Evolutionary conservation across 1,284 basidiomycete species (phyloP).

Genomic region (Mycosarcoma maydis): DNA sequence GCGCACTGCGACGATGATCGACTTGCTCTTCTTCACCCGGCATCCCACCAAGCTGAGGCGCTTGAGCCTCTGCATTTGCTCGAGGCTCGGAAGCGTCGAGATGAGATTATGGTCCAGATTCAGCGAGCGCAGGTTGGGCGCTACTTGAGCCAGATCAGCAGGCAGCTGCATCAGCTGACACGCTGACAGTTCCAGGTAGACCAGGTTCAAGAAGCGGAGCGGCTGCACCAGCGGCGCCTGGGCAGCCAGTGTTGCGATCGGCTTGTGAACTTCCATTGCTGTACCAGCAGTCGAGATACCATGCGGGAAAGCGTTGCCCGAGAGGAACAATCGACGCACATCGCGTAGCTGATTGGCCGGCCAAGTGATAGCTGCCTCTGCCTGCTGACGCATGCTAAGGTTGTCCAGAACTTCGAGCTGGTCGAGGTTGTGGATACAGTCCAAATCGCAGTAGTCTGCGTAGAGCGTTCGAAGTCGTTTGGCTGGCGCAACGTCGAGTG

Average conservation of each 20-base stretch:
- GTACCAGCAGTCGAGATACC: slow-evolving; percentile 19
- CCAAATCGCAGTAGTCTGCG: slow-evolving; percentile 84
- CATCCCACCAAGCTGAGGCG: slow-evolving; percentile 62
- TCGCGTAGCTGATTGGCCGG: slow-evolving; percentile 81
- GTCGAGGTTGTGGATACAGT: slow-evolving; percentile 69
- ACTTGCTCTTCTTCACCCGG: slow-evolving; percentile 51
- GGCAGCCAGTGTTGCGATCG: not conserved
- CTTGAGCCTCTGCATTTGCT: slow-evolving; percentile 53
- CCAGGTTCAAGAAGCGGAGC: slow-evolving; percentile 78
- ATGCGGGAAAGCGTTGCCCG: slow-evolving; percentile 74
- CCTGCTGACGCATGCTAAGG: slow-evolving; percentile 87
- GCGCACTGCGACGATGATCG: slow-evolving; percentile 48
- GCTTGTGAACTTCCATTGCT: slow-evolving; percentile 5
- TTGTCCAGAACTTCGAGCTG: slow-evolving; percentile 82
- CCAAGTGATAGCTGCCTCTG: slow-evolving; percentile 72
- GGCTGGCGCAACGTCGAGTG: slow-evolving; percentile 76
- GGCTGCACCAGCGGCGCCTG: slow-evolving; percentile 13
- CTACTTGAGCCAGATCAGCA: slow-evolving; percentile 73
- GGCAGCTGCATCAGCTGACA: slow-evolving; percentile 85
- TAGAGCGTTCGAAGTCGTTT: slow-evolving; percentile 87
- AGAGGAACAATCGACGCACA: slow-evolving; percentile 91
- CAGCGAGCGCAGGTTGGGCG: slow-evolving; percentile 88
- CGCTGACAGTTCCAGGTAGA: slow-evolving; percentile 91
- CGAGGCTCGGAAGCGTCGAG: slow-evolving; percentile 47
- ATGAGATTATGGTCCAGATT: slow-evolving; percentile 71